These are phyloP conservation scores for Heimioporus sp. DNA, from an alignment of 768 basidiomycete species.

Conservation along the genomic window DNA sequence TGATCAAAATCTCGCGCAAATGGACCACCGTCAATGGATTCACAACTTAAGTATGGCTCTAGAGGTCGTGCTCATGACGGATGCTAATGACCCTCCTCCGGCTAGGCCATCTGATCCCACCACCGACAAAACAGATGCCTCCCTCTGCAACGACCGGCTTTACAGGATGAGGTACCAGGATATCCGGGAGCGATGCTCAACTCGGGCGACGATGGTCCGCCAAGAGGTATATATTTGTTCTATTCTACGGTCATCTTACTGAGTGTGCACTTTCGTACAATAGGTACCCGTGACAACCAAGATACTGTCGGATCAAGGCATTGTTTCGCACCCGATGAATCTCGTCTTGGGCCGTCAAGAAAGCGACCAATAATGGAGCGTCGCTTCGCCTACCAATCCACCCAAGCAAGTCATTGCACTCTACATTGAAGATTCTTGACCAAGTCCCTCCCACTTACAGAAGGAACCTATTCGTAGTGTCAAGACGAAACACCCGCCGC, in stretches of 20 bases:
- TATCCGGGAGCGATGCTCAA: constrained; percentile 39
- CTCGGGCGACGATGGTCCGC: constrained; percentile 14
- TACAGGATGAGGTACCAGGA: constrained; percentile 27
- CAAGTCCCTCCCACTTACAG: constrained; percentile 4
- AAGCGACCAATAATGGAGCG: constrained; percentile 21
- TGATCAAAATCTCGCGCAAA: constrained; percentile 12
- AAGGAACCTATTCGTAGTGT: constrained; percentile 16
- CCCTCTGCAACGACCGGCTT: constrained; percentile 14
- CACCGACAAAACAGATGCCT: constrained; percentile 13
- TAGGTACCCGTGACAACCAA: constrained; percentile 17
- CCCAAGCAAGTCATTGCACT: constrained; percentile 15
- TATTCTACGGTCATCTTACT: not conserved
- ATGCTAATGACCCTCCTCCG: constrained; percentile 25
- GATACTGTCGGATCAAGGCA: constrained; percentile 18
- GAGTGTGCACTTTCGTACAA: not conserved
- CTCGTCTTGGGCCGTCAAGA: constrained; percentile 14
- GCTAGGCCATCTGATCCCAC: constrained; percentile 20
- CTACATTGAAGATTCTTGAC: not conserved
- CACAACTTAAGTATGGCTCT: constrained; percentile 15
- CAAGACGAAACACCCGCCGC: constrained; percentile 10
- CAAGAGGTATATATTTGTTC: constrained; percentile 11
- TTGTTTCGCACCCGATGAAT: constrained; percentile 12
- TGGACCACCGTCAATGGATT: too few species aligned
- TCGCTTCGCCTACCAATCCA: constrained; percentile 12
- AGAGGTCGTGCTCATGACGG: constrained; percentile 23